Base-by-base conservation (phyloP, 192 early-diverging fungal genomes). In the Thamnidium elegans region DNA sequence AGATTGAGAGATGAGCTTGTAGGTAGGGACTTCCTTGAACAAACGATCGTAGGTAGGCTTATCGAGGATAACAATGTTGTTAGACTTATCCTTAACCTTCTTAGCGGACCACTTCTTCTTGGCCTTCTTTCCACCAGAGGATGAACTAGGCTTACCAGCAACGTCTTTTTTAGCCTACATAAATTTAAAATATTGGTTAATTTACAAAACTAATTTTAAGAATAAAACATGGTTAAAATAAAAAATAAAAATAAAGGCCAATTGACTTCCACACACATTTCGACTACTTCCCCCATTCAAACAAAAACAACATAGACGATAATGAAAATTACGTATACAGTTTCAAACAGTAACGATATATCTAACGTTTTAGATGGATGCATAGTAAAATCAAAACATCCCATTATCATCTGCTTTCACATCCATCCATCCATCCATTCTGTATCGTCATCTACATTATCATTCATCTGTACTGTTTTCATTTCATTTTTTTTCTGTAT, bases 1-100 rank as follows among this genome's bases (percentile, higher is more conserved):
- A 63, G 96, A 96, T 67, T 94, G 95, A 13, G 95, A 94, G 72
- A 99, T 92, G 79, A 99, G 89, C 87, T 97, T 98, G 91, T 98
- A 99, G 76, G 95, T 92, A 68, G 95, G 97, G 14, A 95, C 96
- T 84, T 99, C 97, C 93, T 99, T 99, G 86, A 91, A 91, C 50
- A 99, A 87, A 87, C 94, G 95, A 72, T 97, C 96, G 77, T 96
- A 95, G 68, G 96, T 98, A 70, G 92, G 78, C 80, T 95, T 93
- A 84, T 97, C 92, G 73, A 99, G 92, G 79, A 90, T 79, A 73
- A 99, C 96, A 77, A 91, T 84, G 90, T 99, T 98, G 92, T 99
- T 97, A 79, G 96, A 91, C 92, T 98, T 98, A 79, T 99, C 97
- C 94, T 98, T 97, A 65, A 95, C 93, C 88, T 96, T 96, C 74